Conservation (phyloP, 139 green algal species). For the Chlorella ohadii region DNA sequence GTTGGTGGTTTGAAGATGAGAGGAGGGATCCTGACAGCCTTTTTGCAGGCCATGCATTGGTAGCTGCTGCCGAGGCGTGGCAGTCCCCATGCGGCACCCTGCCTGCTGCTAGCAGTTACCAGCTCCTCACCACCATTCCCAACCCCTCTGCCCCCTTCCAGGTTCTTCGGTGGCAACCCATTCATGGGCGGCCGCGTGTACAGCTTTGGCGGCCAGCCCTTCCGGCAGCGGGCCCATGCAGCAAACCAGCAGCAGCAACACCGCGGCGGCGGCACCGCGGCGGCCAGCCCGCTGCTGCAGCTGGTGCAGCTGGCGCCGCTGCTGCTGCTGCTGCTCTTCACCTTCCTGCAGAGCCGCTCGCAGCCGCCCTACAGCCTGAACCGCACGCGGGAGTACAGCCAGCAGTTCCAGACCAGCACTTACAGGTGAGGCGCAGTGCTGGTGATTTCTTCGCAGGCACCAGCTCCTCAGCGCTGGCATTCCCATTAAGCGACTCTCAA, state of each 20-base stretch:
- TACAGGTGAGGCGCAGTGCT: no score
- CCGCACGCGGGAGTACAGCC: conserved; percentile 28
- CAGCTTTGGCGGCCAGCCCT: conserved; percentile 15
- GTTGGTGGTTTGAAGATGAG: no score
- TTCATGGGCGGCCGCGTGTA: conserved; percentile 35
- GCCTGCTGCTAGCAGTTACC: no score
- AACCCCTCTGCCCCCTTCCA: no score
- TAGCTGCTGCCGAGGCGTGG: neutral
- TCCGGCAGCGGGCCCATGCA: neutral
- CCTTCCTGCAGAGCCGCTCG: conserved; percentile 42
- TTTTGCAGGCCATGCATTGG: no score
- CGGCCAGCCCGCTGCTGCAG: conserved; percentile 22
- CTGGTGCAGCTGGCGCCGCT: conserved; percentile 58
- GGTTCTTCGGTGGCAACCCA: conserved; percentile 68
- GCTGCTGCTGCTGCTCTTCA: conserved; percentile 64
- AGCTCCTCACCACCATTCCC: no score
- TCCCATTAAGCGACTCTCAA: no score
- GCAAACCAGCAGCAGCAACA: neutral
- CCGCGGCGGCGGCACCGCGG: neutral
- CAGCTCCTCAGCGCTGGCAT: no score
- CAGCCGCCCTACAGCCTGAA: conserved; percentile 38
- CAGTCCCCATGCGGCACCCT: no score
- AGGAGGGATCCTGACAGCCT: no score
- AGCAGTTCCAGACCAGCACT: conserved; percentile 6
- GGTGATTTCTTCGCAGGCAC: no score